A percentile compares a stretch with the other conserved stretches of the same genome.
Evolutionary conservation across 129 eudicot genomes (phyloP).

Genomic region (Dittrichia graveolens): DNA sequence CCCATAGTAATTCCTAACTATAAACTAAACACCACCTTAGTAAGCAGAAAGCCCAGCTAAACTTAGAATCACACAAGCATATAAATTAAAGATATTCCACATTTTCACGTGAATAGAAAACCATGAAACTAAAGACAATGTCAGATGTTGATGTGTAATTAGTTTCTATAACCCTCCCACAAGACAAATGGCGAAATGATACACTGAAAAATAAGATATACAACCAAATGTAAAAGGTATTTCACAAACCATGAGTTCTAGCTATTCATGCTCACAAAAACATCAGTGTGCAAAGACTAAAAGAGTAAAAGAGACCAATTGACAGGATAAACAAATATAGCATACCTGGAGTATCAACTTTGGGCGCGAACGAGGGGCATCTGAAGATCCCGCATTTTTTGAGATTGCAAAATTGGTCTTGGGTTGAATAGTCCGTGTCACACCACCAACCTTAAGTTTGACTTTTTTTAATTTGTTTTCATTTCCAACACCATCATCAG

Average conservation of each 20-base stretch:
- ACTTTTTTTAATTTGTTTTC: constrained; percentile 68
- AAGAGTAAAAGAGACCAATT: background rate
- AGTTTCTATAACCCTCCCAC: background rate
- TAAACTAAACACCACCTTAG: background rate
- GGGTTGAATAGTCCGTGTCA: constrained; percentile 76
- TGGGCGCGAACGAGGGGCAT: constrained; percentile 46
- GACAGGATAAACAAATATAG: background rate
- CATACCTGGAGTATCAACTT: constrained; percentile 61
- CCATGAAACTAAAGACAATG: background rate
- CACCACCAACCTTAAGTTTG: constrained; percentile 89
- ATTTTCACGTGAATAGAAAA: background rate
- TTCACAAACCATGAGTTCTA: background rate
- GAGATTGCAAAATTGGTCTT: constrained; percentile 50
- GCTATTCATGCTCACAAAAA: constrained; percentile 9
- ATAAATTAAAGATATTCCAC: constrained; percentile 1
- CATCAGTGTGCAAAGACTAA: background rate
- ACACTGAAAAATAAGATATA: background rate
- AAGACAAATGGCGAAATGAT: background rate
- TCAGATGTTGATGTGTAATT: background rate
- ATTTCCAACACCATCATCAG: constrained; percentile 50
- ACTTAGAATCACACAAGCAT: constrained; percentile 18
- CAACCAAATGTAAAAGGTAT: background rate
- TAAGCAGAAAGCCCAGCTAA: constrained; percentile 15
- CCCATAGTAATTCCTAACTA: background rate
- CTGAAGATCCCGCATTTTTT: constrained; percentile 47